Evolutionary conservation across 768 basidiomycete species (phyloP), one percentile per base, ranked within the genome.

Genomic region (Lactifluus volemus): DNA sequence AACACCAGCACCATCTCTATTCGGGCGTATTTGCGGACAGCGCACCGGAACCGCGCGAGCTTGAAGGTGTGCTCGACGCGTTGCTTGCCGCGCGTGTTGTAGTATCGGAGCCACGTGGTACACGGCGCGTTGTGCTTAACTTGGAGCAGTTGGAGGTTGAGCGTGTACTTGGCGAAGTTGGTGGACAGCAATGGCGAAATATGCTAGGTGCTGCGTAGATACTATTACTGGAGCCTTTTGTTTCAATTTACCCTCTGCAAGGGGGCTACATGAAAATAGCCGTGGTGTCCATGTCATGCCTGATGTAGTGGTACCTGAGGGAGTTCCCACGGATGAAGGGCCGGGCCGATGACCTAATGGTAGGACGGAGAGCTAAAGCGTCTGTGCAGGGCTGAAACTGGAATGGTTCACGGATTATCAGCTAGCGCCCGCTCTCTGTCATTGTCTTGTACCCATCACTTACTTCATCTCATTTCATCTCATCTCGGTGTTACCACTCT

Each of bases 91-190:
- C 90, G 7, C 85, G 86, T 29, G 91, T 91, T 30, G 73, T 96
- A 61, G 73, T 91, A 2, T 76, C 86, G 53, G 89, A 93, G 65
- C 83, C 76, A 0, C 78, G 12, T 48, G 80, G 77, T 7, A 91
- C 94, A 58, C 76, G 88, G 61, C 81, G 84, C 67, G 77, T 96
- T 0, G 73, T 92, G 61, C 74, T 95, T n/a, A 92, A 92, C 68
- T 69, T 96, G 63, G 94, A 96, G 70, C 83, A 85, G 63, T 77
- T 76, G 0, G 94, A 97, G 66, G 87, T 95, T 0, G 91, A 94
- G 72, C 78, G 91, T 57, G 88, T 92, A 29, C 74, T 98, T 50
- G 82, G 89, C 48, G 91, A 92, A 58, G 80, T 90, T 19, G 93
- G 92, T 6, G 88, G 88, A 15, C 65, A 72, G 21, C 69, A 68